Evolutionary conservation across 352 stramenopile genomes (phyloP), one percentile per base, ranked within the genome.

Genomic region (Pythium aphanidermatum): DNA sequence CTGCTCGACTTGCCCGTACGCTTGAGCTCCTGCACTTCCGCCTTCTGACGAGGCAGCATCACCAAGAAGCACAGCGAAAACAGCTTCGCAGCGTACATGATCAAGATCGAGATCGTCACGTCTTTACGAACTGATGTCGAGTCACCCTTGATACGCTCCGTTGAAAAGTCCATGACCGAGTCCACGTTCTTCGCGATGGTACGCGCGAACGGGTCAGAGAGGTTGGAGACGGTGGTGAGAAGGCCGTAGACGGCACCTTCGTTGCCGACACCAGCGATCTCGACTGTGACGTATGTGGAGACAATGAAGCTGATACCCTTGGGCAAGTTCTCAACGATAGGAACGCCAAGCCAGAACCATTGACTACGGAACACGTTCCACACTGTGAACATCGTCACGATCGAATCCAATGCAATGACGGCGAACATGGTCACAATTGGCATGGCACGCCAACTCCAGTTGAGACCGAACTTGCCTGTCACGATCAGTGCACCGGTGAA

Each of bases 221-320:
- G 30, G 46, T 65, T 68, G 28, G 27, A 30, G 8, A 65, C 49
- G 4, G 60, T 65, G 19, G 60, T 68, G 13, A 65, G n/a, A 8
- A 68, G 43, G 1, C 55, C 55, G 29, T 65, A 68, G n/a, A 65
- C 17, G 29, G 49, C 53, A n/a, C 50, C 60, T 55, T 68, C 60
- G 32, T 65, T 58, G 28, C 60, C 60, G 1, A 35, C 34, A 13
- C 51, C 59, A 2, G 51, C 49, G 14, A 68, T 28, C 29, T 68
- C 58, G 28, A 67, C 51, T n/a, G 35, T 33, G 25, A 50, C 46
- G 42, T 50, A 63, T 3, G 55, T 59, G 14, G 48, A n/a, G n/a
- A 65, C 33, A 23, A 65, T 41, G 24, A 65, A 65, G 45, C 44
- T 34, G 37, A 60, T 40, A n/a, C 51, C 57, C 4, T 26, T 26